A percentile compares a stretch with the other conserved stretches of the same genome.
phyloP scores from a whole-genome alignment of 1,284 basidiomycete species.

The Fomitiporia mediterranea region DNA sequence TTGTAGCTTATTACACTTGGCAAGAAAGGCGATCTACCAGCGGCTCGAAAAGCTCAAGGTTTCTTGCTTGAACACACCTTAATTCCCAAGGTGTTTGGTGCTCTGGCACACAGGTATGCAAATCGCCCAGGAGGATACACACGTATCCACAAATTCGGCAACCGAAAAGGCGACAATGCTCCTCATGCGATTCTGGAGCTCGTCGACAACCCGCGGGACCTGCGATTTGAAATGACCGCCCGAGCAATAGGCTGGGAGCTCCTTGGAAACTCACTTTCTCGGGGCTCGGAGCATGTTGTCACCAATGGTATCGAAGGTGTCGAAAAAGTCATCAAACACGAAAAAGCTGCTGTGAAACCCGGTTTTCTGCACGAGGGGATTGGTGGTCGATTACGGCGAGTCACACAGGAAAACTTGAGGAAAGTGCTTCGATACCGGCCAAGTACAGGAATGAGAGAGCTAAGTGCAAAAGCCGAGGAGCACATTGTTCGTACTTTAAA shows the following conservation, averaged over 20 bases:
- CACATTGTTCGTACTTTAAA: slow-evolving; percentile 32
- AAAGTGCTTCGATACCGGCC: slow-evolving; percentile 35
- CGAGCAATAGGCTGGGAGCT: slow-evolving; percentile 80
- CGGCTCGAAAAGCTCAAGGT: slow-evolving; percentile 61
- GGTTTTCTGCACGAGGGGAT: slow-evolving; percentile 18
- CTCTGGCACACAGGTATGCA: slow-evolving; percentile 80
- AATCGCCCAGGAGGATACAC: slow-evolving; percentile 92
- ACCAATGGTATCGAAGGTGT: slow-evolving; percentile 46
- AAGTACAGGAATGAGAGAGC: slow-evolving; percentile 29
- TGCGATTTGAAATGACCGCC: slow-evolving; percentile 83
- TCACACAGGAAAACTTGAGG: slow-evolving; percentile 30
- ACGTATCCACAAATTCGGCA: slow-evolving; percentile 86
- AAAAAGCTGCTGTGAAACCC: slow-evolving; percentile 14
- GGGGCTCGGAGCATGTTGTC: slow-evolving; percentile 42
- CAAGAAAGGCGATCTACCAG: slow-evolving; percentile 70
- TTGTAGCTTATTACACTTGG: slow-evolving; percentile 82
- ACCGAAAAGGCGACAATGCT: slow-evolving; percentile 89
- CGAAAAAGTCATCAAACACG: slow-evolving; percentile 36
- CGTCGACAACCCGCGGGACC: slow-evolving; percentile 89
- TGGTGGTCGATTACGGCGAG: slow-evolving; percentile 28
- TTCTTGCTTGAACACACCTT: slow-evolving; percentile 72
- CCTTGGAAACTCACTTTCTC: slow-evolving; percentile 48
- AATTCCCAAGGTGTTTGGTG: slow-evolving; percentile 78
- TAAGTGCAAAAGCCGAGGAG: slow-evolving; percentile 32
- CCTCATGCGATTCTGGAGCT: slow-evolving; percentile 90